phyloP scores from a whole-genome alignment of 1,284 basidiomycete genomes.

The Kwoniella shivajii region DNA sequence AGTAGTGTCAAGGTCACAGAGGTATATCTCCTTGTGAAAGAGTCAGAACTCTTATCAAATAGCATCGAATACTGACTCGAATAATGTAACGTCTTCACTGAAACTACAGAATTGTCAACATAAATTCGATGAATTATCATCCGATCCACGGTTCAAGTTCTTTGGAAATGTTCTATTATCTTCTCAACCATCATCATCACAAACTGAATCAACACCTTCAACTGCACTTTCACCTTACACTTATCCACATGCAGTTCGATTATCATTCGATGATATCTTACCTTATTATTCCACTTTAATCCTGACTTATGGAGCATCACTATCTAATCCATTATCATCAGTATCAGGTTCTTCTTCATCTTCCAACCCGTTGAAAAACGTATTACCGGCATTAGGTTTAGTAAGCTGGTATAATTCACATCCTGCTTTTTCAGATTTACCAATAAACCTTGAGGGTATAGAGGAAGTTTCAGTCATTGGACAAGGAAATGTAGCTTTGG shows the following conservation, averaged over 20 bases:
- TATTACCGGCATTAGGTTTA: constrained; percentile 77
- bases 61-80: too few relatives aligned
- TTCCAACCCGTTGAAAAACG: constrained; percentile 58
- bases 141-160: constrained; percentile 77
- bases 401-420: constrained; percentile 99
- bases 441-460: constrained; percentile 60
- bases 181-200: constrained; percentile 26
- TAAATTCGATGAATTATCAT: constrained; percentile 79
- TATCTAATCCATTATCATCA: constrained; percentile 47
- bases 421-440: constrained; percentile 61
- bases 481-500: constrained; percentile 94
- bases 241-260: constrained; percentile 54
- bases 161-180: constrained; percentile 89
- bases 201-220: constrained; percentile 13
- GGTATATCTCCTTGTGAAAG: too few relatives aligned
- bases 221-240: constrained; percentile 42
- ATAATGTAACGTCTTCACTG: too few relatives aligned
- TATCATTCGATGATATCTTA: constrained; percentile 51
- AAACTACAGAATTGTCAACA: constrained; percentile 95
- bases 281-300: constrained; percentile 58
- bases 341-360: constrained; percentile 61
- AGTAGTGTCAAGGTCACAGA: too few relatives aligned
- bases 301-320: constrained; percentile 57
- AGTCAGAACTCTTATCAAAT: too few relatives aligned
- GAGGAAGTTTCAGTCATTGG: constrained; percentile 83